Conservation (phyloP, 2,329 filamentous ascomycete species). For the Blastomyces emzantsi region DNA sequence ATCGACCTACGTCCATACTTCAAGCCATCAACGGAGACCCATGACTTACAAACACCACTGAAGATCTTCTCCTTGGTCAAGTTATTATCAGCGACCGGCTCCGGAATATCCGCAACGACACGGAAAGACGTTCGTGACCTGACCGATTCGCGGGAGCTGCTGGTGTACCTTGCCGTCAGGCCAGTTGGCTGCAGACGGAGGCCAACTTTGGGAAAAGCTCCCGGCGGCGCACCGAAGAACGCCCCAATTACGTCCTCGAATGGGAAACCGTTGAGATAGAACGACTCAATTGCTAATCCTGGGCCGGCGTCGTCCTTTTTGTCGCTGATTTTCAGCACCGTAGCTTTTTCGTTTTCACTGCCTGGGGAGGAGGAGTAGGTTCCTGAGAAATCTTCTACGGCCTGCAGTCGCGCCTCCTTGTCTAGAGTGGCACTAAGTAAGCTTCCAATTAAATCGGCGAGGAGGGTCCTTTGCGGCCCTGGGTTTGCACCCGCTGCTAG, state of each 20-base stretch:
- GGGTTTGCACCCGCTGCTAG: slow-evolving; percentile 21
- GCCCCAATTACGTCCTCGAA: neutral
- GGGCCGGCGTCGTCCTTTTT: slow-evolving; percentile 18
- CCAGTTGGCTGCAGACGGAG: slow-evolving; percentile 1
- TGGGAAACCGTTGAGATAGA: neutral
- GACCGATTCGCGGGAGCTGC: neutral
- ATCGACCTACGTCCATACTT: slow-evolving; percentile 17
- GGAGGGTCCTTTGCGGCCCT: slow-evolving; percentile 15
- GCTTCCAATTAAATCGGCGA: slow-evolving; percentile 25
- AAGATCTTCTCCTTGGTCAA: slow-evolving; percentile 12
- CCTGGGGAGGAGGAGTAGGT: slow-evolving; percentile 17
- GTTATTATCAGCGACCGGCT: slow-evolving; percentile 11
- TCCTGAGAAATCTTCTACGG: slow-evolving; percentile 21
- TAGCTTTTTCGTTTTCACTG: slow-evolving; percentile 15
- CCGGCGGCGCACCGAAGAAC: neutral
- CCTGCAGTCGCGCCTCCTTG: slow-evolving; percentile 22
- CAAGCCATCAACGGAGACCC: slow-evolving; percentile 20
- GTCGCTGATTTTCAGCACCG: slow-evolving; percentile 12
- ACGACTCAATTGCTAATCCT: slow-evolving; percentile 8
- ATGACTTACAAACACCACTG: slow-evolving; percentile 21
- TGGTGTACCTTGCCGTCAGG: neutral
- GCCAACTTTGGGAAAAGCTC: neutral
- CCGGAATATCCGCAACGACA: slow-evolving; percentile 15
- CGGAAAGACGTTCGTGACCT: slow-evolving; percentile 9
- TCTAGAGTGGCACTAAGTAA: slow-evolving; percentile 22